phyloP scores from a whole-genome alignment of 208 protist species.

The Trypanosomatidae sp. region DNA sequence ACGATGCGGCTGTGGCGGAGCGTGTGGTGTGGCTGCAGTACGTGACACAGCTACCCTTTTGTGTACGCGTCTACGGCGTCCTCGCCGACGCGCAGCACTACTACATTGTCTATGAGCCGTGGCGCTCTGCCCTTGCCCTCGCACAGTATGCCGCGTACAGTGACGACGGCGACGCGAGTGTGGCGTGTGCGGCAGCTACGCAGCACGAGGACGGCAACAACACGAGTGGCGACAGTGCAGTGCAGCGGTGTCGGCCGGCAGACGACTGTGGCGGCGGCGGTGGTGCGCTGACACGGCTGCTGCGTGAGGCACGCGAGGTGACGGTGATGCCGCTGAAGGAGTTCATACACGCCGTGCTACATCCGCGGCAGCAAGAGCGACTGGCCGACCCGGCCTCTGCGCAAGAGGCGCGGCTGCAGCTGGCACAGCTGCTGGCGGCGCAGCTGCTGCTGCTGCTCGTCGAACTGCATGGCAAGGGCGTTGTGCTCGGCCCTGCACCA shows the following conservation, averaged over 20 bases:
- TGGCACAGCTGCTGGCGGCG: slow-evolving; percentile 42
- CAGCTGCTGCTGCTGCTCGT: slow-evolving; percentile 61
- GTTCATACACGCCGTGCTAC: slow-evolving; percentile 45
- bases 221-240: no score
- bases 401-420: slow-evolving; percentile 21
- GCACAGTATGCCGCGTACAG: slow-evolving; percentile 20
- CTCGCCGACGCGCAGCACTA: slow-evolving; percentile 62
- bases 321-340: slow-evolving; percentile 60
- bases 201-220: no score
- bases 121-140: slow-evolving; percentile 55
- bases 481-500: slow-evolving; percentile 61
- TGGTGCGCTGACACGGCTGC: no score
- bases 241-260: no score
- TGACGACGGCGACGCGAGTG: no score
- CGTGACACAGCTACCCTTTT: slow-evolving; percentile 49
- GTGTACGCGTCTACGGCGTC: slow-evolving; percentile 53
- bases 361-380: slow-evolving; percentile 2
- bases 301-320: no score
- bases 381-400: background rate
- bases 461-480: slow-evolving; percentile 63
- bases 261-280: no score
- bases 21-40: slow-evolving; percentile 80
- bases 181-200: no score
- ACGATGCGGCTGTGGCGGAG: no score
- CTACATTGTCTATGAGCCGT: slow-evolving; percentile 73